Conservation (phyloP, 805 yeast genomes). For the Teunomyces gatunensis region DNA sequence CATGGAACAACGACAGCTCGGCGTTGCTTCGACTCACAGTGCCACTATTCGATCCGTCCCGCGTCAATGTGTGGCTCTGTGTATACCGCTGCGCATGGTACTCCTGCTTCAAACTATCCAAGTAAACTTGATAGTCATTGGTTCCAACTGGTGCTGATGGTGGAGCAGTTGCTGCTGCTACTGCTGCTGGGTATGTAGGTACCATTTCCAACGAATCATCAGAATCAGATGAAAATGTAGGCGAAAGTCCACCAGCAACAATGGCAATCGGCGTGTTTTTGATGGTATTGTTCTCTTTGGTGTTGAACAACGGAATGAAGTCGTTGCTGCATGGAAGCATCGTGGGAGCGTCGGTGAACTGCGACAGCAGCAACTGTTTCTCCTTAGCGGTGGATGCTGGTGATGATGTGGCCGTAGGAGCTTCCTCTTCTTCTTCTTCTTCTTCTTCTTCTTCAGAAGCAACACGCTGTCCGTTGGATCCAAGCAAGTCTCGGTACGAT, state of each 20-base stretch:
- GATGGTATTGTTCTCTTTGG: background rate
- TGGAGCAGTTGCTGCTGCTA: background rate
- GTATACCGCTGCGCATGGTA: slow-evolving; percentile 1
- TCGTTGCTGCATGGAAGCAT: slow-evolving; percentile 2
- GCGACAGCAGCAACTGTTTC: slow-evolving; percentile 6
- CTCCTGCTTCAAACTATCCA: slow-evolving; percentile 8
- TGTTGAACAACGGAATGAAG: slow-evolving; percentile 2
- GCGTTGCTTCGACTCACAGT: slow-evolving; percentile 1
- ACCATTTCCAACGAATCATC: background rate
- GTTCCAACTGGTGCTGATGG: background rate
- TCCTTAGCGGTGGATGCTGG: slow-evolving; percentile 14
- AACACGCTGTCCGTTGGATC: background rate
- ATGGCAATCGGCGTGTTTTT: slow-evolving; percentile 1
- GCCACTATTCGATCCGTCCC: background rate
- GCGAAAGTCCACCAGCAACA: background rate
- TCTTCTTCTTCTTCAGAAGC: slow-evolving; percentile 7
- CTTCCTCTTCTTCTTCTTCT: slow-evolving; percentile 7
- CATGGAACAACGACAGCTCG: background rate
- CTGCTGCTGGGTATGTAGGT: background rate
- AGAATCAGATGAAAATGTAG: slow-evolving; percentile 1
- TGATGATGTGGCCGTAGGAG: slow-evolving; percentile 9
- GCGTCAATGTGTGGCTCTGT: background rate
- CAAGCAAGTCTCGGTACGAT: slow-evolving; percentile 3
- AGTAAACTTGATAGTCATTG: slow-evolving; percentile 20
- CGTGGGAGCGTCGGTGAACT: slow-evolving; percentile 1